Evolutionary conservation across 306 rosid genomes (phyloP).

Genomic region (Carpinus viminea): DNA sequence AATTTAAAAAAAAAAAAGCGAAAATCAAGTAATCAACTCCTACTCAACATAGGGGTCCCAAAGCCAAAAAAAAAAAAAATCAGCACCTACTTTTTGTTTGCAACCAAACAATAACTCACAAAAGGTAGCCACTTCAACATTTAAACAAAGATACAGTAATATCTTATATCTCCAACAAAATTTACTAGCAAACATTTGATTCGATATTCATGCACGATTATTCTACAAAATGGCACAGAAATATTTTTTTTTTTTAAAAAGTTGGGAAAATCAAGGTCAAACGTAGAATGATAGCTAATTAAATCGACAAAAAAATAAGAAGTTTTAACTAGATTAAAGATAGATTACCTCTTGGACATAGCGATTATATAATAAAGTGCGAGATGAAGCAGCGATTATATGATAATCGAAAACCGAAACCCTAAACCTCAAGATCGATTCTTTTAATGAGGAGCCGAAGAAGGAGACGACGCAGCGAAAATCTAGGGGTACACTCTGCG

Average conservation of each 20-base stretch:
- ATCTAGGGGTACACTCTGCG: background rate
- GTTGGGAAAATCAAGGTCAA: background rate
- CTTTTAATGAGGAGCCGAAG: background rate
- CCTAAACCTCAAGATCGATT: background rate
- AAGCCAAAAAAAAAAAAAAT: too few species aligned
- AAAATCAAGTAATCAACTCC: too few species aligned
- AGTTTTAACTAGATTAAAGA: background rate
- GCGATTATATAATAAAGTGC: constrained; percentile 22
- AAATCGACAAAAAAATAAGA: background rate
- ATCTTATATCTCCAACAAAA: background rate
- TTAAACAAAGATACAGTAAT: background rate
- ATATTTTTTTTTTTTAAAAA: background rate
- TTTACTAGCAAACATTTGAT: background rate
- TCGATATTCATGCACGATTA: background rate
- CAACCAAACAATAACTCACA: background rate
- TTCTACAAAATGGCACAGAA: background rate
- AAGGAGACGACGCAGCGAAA: background rate
- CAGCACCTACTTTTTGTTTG: too few species aligned
- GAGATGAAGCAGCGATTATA: background rate
- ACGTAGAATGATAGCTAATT: background rate
- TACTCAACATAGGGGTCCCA: too few species aligned
- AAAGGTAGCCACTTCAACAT: background rate
- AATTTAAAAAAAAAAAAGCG: too few species aligned
- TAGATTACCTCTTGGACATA: constrained; percentile 68
- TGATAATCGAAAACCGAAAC: background rate